phyloP scores from a whole-genome alignment of 2,329 filamentous ascomycete species.

The Penicillium sp. region DNA sequence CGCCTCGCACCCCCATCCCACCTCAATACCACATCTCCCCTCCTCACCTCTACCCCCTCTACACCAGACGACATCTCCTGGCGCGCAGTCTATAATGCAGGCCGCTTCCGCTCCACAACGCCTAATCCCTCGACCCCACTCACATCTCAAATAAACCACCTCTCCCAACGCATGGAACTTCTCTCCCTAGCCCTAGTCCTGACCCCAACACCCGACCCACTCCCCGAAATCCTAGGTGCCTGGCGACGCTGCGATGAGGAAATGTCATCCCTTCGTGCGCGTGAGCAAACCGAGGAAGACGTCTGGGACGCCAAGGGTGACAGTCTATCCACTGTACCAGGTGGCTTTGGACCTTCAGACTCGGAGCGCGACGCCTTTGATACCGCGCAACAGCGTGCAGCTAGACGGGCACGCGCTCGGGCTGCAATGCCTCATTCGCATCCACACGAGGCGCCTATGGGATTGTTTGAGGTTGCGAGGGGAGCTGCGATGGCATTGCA shows the following conservation, averaged over 20 bases:
- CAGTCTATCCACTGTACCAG: constrained; percentile 37
- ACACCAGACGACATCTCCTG: constrained; percentile 60
- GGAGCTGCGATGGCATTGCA: constrained; percentile 50
- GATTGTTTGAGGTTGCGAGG: constrained; percentile 53
- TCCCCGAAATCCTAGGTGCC: constrained; percentile 61
- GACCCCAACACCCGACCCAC: constrained; percentile 53
- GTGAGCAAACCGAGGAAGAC: constrained; percentile 57
- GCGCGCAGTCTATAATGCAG: constrained; percentile 63
- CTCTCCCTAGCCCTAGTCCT: constrained; percentile 63
- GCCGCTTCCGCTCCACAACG: constrained; percentile 50
- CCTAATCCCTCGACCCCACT: constrained; percentile 32
- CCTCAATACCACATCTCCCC: constrained; percentile 30
- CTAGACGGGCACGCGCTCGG: constrained; percentile 30
- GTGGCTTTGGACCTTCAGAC: constrained; percentile 46
- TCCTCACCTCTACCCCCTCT: constrained; percentile 15
- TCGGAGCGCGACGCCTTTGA: constrained; percentile 47
- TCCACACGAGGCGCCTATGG: constrained; percentile 51
- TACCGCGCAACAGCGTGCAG: constrained; percentile 41
- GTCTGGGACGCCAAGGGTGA: constrained; percentile 59
- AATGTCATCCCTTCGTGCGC: constrained; percentile 52
- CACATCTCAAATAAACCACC: constrained; percentile 50
- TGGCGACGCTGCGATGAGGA: constrained; percentile 66
- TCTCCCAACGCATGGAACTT: constrained; percentile 65
- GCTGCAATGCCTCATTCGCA: constrained; percentile 25
- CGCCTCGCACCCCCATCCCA: constrained; percentile 47